Evolutionary conservation across 495 filamentous ascomycete species (phyloP), one percentile per base, ranked within the genome.

Genomic region (Cenococcum geophilum): DNA sequence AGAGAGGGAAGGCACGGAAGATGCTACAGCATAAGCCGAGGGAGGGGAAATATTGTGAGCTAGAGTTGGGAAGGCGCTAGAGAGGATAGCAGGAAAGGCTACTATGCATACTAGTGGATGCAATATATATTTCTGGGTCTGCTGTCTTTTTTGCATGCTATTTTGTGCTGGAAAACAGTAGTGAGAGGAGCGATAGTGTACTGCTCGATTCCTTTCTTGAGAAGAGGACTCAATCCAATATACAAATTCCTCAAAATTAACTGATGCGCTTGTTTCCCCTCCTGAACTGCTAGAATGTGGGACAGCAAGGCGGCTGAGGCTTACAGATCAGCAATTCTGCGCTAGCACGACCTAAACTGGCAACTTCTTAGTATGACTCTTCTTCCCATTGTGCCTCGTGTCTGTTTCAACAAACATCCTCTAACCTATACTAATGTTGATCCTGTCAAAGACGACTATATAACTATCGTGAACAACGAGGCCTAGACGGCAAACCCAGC

Each of bases 1-100:
- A 58, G 50, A 63, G 57, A 48, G 63, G 10, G 65, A 69, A 42
- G 63, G 65, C 10, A 32, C 50, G 1, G 59, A 52, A 18, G 34
- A 42, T n/a, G 57, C 51, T 4, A 58, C 55, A 23, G 59, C 42
- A 60, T 52, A 32, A 32, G 22, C 12, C 2, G 55, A 32, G 37
- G 49, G 11, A 45, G 18, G 18, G 40, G 18, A 45, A 14, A 10
- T 14, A 4, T 45, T 14, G 2, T 18, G 40, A 10, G 18, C 40
- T 45, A 16, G 57, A 57, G 35, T 61, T 50, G 35, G 57, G 42
- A 49, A 18, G 23, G n/a, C 12, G 10, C 6, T 20, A 40, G 22
- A 22, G 27, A 32, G 32, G 23, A 35, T 1, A 27, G 43, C 12
- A 59, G 45, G 37, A 51, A 16, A 42, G 35, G 25, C 35, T 57